Percentiles rank a stretch among this genome's conserved stretches.
Conservation (phyloP, 2,329 filamentous ascomycete genomes). For the Aspergillus sp. region DNA sequence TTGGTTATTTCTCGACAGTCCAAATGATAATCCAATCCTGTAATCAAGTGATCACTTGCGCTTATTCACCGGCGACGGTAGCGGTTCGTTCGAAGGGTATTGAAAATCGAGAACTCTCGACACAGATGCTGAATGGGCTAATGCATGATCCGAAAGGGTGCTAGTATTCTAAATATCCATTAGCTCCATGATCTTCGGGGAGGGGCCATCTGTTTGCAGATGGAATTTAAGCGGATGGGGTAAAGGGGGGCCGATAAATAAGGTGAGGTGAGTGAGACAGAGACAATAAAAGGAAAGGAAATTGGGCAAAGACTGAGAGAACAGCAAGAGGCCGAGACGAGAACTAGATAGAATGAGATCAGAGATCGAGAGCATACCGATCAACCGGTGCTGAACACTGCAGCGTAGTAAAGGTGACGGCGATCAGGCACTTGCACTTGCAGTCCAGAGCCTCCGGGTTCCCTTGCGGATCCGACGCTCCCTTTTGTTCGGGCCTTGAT, state of each 20-base stretch:
- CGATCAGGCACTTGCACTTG: background rate
- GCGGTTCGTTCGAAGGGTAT: background rate
- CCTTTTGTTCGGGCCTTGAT: background rate
- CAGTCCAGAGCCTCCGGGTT: background rate
- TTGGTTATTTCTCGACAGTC: background rate
- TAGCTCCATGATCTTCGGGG: background rate
- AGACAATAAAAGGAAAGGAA: background rate
- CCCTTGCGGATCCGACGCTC: background rate
- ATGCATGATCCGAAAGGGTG: slow-evolving; percentile 12
- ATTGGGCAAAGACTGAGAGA: background rate
- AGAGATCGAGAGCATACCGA: background rate
- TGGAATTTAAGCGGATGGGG: background rate
- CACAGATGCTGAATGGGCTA: slow-evolving; percentile 3
- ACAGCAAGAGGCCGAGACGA: background rate
- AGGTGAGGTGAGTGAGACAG: background rate
- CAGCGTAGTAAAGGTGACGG: background rate
- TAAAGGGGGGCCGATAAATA: background rate
- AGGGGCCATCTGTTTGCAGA: slow-evolving; percentile 1
- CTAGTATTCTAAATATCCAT: slow-evolving; percentile 1
- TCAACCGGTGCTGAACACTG: background rate
- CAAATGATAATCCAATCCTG: background rate
- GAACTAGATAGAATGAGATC: background rate
- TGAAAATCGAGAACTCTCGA: slow-evolving; percentile 1
- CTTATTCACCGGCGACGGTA: background rate
- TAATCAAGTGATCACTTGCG: background rate